A percentile compares a stretch with the other conserved stretches of the same genome.
These are phyloP conservation scores for Annulohypoxylon truncatum DNA, from an alignment of 2,329 filamentous ascomycete species.

Conservation along the genomic window DNA sequence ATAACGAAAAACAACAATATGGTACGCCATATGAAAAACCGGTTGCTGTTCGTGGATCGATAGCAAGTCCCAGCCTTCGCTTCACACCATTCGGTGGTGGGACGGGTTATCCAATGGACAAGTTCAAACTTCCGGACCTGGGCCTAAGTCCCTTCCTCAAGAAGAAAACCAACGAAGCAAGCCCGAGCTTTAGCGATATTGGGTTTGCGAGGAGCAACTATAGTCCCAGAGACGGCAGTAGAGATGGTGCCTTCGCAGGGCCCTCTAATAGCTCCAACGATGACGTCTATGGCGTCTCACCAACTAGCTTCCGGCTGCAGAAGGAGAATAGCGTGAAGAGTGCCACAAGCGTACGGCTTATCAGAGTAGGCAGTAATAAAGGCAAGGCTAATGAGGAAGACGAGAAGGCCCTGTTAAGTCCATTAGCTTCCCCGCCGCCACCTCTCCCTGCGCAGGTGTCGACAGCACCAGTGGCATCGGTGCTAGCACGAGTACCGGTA, in stretches of 20 bases:
- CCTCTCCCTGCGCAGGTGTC: slow-evolving; percentile 7
- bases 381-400: slow-evolving; percentile 31
- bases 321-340: slow-evolving; percentile 45
- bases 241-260: background rate
- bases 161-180: slow-evolving; percentile 40
- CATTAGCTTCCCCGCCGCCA: slow-evolving; percentile 23
- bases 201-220: slow-evolving; percentile 44
- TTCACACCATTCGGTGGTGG: slow-evolving; percentile 45
- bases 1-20: slow-evolving; percentile 29
- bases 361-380: slow-evolving; percentile 48
- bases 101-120: slow-evolving; percentile 43
- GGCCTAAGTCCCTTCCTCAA: slow-evolving; percentile 41
- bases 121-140: slow-evolving; percentile 46
- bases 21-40: slow-evolving; percentile 43
- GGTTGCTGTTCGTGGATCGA: slow-evolving; percentile 44
- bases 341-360: slow-evolving; percentile 48
- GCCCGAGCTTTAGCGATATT: slow-evolving; percentile 31
- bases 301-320: slow-evolving; percentile 46
- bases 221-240: slow-evolving; percentile 19
- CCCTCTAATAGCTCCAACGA: background rate
- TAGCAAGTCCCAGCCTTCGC: slow-evolving; percentile 39
- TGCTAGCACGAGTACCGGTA: slow-evolving; percentile 3
- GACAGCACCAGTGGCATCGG: slow-evolving; percentile 1
- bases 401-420: slow-evolving; percentile 20
- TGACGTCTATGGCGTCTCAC: slow-evolving; percentile 40